These are phyloP conservation scores for Coniophora puteana DNA, from an alignment of 1,284 basidiomycete species.

Conservation along the genomic window DNA sequence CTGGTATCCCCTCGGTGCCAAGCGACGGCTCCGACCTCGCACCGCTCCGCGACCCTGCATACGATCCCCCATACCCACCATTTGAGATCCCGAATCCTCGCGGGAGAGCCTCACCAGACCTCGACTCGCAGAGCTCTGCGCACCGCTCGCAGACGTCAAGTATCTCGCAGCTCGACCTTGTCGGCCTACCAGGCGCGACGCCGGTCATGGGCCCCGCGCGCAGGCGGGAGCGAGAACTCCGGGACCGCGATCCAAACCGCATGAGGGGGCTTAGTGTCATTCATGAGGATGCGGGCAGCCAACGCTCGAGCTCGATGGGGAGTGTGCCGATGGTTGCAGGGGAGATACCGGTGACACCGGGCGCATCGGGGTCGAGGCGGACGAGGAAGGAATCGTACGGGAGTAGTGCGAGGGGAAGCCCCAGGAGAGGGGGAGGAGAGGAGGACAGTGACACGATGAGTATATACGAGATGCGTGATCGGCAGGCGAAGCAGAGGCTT, in stretches of 20 bases:
- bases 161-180: constrained; percentile 39
- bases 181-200: constrained; percentile 26
- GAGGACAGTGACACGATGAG: constrained; percentile 17
- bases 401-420: not conserved
- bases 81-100: too few relatives aligned
- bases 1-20: too few relatives aligned
- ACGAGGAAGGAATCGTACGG: constrained; percentile 1
- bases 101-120: constrained; percentile 23
- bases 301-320: constrained; percentile 22
- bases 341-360: constrained; percentile 15
- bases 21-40: constrained; percentile 11
- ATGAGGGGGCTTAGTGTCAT: constrained; percentile 32
- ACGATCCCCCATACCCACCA: constrained; percentile 14
- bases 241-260: too few relatives aligned
- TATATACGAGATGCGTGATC: constrained; percentile 11
- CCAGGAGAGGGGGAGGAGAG: too few relatives aligned
- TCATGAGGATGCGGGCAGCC: constrained; percentile 34
- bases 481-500: constrained; percentile 19
- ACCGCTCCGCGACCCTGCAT: constrained; percentile 23
- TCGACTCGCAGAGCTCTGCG: constrained; percentile 24
- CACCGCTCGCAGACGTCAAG: constrained; percentile 28
- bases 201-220: constrained; percentile 12
- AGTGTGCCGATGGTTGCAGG: constrained; percentile 19
- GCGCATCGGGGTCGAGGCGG: constrained; percentile 7
- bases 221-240: constrained; percentile 22